These are phyloP conservation scores for Jamesozyma jinghongensis DNA, from an alignment of 805 yeast species.

Conservation along the genomic window DNA sequence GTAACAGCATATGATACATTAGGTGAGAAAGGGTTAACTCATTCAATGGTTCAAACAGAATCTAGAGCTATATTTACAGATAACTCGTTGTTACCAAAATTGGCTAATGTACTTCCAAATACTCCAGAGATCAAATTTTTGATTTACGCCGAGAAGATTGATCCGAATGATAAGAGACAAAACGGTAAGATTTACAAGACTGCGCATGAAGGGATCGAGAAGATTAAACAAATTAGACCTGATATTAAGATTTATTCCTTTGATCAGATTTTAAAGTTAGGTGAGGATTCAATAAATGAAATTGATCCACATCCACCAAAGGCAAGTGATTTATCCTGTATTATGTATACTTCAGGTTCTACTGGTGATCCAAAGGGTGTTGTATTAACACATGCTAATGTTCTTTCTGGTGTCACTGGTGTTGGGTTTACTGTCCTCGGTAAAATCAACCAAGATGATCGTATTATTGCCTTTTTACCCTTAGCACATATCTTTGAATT, in stretches of 20 bases:
- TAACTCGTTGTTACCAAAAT: conserved; percentile 55
- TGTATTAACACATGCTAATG: conserved; percentile 50
- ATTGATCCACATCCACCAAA: conserved; percentile 38
- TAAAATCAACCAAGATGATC: conserved; percentile 49
- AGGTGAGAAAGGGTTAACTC: conserved; percentile 81
- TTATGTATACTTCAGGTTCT: conserved; percentile 67
- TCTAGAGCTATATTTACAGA: conserved; percentile 78
- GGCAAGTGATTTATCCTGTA: conserved; percentile 46
- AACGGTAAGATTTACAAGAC: conserved; percentile 51
- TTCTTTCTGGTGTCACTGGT: conserved; percentile 83
- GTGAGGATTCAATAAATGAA: conserved; percentile 41
- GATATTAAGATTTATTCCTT: conserved; percentile 59
- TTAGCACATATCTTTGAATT: conserved; percentile 94
- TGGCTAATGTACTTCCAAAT: conserved; percentile 62
- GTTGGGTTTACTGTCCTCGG: conserved; percentile 53
- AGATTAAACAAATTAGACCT: conserved; percentile 58
- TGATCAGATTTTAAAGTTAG: conserved; percentile 58
- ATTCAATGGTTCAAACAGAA: conserved; percentile 74
- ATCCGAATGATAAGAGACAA: conserved; percentile 50
- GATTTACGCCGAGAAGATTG: conserved; percentile 59
- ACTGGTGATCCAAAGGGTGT: conserved; percentile 79
- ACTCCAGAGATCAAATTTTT: conserved; percentile 56
- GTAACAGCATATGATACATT: conserved; percentile 97
- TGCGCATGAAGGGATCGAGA: conserved; percentile 47
- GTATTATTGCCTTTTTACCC: conserved; percentile 82